Percentiles rank a stretch among this genome's conserved stretches.
Conservation (phyloP, 129 eudicot species). For the Ambrosia trifida region DNA sequence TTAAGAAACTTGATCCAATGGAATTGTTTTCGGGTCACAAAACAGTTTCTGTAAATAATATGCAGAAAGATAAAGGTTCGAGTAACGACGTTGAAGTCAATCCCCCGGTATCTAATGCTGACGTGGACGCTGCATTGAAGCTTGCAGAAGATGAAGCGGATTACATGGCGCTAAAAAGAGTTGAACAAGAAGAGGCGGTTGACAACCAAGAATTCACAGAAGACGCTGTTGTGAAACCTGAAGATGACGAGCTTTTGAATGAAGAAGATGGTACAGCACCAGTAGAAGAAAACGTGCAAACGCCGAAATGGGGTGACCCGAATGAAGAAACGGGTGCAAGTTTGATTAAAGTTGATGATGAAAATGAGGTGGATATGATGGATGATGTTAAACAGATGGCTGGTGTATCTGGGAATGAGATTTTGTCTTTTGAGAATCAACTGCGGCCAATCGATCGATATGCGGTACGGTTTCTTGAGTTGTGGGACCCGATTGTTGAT, state of each 20-base stretch:
- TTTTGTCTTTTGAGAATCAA: constrained; percentile 76
- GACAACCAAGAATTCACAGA: constrained; percentile 96
- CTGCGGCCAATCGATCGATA: constrained; percentile 92
- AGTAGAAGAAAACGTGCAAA: constrained; percentile 38
- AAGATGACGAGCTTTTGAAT: constrained; percentile 81
- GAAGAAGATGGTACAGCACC: constrained; percentile 68
- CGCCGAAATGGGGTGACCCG: constrained; percentile 33
- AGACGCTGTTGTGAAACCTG: constrained; percentile 65
- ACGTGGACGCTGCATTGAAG: constrained; percentile 92
- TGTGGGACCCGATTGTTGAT: constrained; percentile 91
- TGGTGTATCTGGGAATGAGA: constrained; percentile 77
- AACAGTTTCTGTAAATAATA: constrained; percentile 38
- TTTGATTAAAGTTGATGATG: constrained; percentile 62
- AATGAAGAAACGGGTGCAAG: constrained; percentile 49
- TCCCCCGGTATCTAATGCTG: constrained; percentile 56
- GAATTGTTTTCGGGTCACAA: constrained; percentile 81
- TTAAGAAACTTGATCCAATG: constrained; percentile 90
- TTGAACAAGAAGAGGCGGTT: constrained; percentile 97
- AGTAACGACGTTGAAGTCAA: constrained; percentile 37
- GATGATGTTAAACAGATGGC: constrained; percentile 98
- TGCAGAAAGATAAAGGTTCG: constrained; percentile 45
- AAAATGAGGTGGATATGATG: constrained; percentile 76
- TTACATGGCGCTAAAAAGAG: constrained; percentile 96
- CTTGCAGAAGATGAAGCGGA: constrained; percentile 99
- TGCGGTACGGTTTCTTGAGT: constrained; percentile 86